Conservation (phyloP, 371 early-diverging fungal species). For the Mortierella sp. region DNA sequence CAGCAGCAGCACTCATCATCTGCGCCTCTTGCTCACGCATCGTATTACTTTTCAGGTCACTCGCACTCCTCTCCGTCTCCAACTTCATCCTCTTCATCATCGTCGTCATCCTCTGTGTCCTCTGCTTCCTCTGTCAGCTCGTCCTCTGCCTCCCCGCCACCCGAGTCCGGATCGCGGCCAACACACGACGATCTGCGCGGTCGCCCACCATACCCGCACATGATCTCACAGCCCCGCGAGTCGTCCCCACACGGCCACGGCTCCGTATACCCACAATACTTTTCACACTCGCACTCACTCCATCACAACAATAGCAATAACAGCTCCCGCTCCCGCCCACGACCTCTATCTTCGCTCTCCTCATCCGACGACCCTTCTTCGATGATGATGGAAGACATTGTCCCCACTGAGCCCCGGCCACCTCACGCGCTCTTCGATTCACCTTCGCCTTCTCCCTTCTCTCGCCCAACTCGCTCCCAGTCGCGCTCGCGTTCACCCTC, state of each 20-base stretch:
- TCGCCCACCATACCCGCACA: too few species aligned
- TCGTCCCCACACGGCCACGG: too few species aligned
- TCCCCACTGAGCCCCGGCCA: not conserved
- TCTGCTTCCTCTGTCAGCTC: too few species aligned
- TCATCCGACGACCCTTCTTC: not conserved
- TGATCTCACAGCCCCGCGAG: too few species aligned
- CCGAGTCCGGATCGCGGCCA: too few species aligned
- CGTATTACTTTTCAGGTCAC: conserved; percentile 2
- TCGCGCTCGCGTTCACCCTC: too few species aligned
- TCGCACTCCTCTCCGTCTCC: not conserved
- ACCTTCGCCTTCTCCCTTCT: not conserved
- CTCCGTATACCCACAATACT: too few species aligned
- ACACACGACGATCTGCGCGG: too few species aligned
- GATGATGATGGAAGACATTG: not conserved
- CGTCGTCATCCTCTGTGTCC: conserved; percentile 5
- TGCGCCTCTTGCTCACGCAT: not conserved
- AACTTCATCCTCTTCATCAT: not conserved
- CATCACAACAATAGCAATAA: not conserved
- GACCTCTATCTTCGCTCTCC: not conserved
- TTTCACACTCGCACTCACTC: too few species aligned
- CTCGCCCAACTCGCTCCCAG: too few species aligned
- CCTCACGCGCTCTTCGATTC: not conserved
- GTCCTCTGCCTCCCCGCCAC: too few species aligned
- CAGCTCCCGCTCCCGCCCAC: not conserved
- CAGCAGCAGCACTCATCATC: conserved; percentile 5